These are phyloP conservation scores for Euphrasia arctica DNA, from an alignment of 305 asterid genomes.

Conservation along the genomic window DNA sequence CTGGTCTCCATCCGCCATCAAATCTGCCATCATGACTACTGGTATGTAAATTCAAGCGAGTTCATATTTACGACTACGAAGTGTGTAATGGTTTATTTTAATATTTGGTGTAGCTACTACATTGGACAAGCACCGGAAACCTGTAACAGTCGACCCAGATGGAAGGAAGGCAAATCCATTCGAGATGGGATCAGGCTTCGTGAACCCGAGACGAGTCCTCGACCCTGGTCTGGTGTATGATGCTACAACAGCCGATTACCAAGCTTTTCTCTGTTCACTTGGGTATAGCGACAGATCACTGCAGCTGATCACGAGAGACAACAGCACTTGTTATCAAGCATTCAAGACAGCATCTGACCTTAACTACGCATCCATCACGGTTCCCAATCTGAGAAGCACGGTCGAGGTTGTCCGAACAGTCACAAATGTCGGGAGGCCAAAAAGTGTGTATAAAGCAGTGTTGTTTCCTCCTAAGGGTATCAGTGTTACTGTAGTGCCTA, in stretches of 20 bases:
- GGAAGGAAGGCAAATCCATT: conserved; percentile 75
- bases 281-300: conserved; percentile 68
- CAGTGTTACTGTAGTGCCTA: conserved; percentile 63
- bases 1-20: conserved; percentile 95
- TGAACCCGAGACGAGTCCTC: conserved; percentile 63
- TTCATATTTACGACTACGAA: neutral
- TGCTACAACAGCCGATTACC: conserved; percentile 62
- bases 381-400: conserved; percentile 48
- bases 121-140: conserved; percentile 56
- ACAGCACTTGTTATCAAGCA: conserved; percentile 58
- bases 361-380: conserved; percentile 77
- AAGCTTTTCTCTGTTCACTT: conserved; percentile 73
- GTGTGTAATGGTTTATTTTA: neutral
- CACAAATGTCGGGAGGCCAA: conserved; percentile 68
- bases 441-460: conserved; percentile 51
- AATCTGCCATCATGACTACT: conserved; percentile 92
- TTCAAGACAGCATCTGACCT: conserved; percentile 53
- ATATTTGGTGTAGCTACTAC: conserved; percentile 60
- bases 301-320: conserved; percentile 71
- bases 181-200: conserved; percentile 79
- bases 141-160: conserved; percentile 63
- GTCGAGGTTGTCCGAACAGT: conserved; percentile 61
- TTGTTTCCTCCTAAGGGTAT: conserved; percentile 64
- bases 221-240: conserved; percentile 83
- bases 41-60: conserved; percentile 38